Conservation (phyloP, 2,329 filamentous ascomycete genomes). For the Claviceps maximensis region DNA sequence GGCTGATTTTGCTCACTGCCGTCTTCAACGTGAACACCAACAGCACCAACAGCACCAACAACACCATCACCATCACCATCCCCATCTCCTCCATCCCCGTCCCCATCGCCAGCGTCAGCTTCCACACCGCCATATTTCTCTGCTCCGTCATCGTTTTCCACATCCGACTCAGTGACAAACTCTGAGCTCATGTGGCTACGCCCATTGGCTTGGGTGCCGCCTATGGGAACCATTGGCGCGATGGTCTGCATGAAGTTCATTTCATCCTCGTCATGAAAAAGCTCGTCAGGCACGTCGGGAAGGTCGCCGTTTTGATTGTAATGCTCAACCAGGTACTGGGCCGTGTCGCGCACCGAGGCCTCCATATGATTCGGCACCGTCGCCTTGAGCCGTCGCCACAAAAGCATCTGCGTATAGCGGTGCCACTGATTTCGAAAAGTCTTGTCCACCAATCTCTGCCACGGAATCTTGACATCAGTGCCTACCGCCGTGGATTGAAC, state of each 20-base stretch:
- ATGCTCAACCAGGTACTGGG: constrained; percentile 21
- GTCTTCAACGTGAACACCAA: too few relatives aligned
- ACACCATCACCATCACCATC: not conserved
- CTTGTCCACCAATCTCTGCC: constrained; percentile 31
- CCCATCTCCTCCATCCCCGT: too few relatives aligned
- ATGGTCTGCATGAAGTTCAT: constrained; percentile 17
- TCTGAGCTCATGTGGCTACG: constrained; percentile 13
- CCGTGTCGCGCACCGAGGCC: constrained; percentile 21
- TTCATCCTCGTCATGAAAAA: constrained; percentile 21
- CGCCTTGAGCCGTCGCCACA: constrained; percentile 26
- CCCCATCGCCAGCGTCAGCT: constrained; percentile 2
- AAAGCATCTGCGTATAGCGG: constrained; percentile 22
- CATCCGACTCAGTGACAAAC: constrained; percentile 18
- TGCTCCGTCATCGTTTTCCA: constrained; percentile 10
- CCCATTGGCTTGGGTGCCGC: not conserved
- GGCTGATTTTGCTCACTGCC: not conserved
- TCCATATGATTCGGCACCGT: constrained; percentile 18
- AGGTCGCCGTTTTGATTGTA: constrained; percentile 22
- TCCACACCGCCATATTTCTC: constrained; percentile 8
- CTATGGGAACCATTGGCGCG: not conserved
- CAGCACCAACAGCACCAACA: too few relatives aligned
- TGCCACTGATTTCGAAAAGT: constrained; percentile 26
- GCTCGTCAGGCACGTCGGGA: constrained; percentile 18
- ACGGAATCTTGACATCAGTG: constrained; percentile 35
- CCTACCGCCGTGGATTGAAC: constrained; percentile 28